These are phyloP conservation scores for Petunia axillaris DNA, from an alignment of 257 asterid genomes.

Conservation along the genomic window DNA sequence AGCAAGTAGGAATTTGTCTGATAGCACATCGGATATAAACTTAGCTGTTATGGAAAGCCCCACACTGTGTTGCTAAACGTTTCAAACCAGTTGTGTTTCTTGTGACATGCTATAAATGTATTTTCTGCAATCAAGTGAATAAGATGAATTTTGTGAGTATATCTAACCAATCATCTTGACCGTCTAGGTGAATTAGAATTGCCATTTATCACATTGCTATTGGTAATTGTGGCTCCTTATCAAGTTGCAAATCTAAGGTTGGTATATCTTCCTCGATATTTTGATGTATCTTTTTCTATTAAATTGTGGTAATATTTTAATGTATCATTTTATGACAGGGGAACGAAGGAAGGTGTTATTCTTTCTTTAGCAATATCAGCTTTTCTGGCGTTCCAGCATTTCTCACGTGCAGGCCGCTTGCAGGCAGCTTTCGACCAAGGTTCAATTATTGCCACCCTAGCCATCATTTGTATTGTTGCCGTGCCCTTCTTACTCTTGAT, in stretches of 20 bases:
- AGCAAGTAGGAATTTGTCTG: no score
- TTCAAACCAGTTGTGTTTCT: no score
- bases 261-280: slow-evolving; percentile 31
- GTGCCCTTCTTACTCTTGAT: slow-evolving; percentile 78
- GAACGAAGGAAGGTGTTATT: slow-evolving; percentile 78
- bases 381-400: slow-evolving; percentile 92
- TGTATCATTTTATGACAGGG: slow-evolving; percentile 54
- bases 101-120: no score
- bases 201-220: slow-evolving; percentile 65
- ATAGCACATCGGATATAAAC: no score
- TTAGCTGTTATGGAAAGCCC: no score
- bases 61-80: no score
- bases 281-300: background rate
- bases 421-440: slow-evolving; percentile 75
- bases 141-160: no score
- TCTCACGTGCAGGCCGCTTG: slow-evolving; percentile 67
- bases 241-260: slow-evolving; percentile 78
- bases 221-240: slow-evolving; percentile 75
- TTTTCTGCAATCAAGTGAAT: no score
- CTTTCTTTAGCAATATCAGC: slow-evolving; percentile 73
- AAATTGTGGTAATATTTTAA: slow-evolving; percentile 27
- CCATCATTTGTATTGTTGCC: slow-evolving; percentile 61
- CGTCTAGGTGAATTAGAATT: slow-evolving; percentile 79
- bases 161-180: background rate
- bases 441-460: slow-evolving; percentile 80